These are phyloP conservation scores for Prunus campanulata DNA, from an alignment of 306 rosid genomes.

Conservation along the genomic window DNA sequence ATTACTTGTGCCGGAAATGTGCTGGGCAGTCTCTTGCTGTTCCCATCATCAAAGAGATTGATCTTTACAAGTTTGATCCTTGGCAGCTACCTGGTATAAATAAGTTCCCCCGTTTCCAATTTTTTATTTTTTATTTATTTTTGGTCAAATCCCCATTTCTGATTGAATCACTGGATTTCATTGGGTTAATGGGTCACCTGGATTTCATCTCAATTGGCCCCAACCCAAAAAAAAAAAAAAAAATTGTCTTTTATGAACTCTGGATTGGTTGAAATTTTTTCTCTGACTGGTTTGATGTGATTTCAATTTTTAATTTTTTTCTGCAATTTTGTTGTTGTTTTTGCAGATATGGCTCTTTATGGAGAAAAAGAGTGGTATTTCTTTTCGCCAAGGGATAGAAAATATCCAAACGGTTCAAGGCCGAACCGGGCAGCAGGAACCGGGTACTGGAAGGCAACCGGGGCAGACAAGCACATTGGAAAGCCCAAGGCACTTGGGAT, in stretches of 20 bases:
- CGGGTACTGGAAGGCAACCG: constrained; percentile 97
- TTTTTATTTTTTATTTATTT: no score
- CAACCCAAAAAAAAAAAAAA: no score
- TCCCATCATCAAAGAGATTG: constrained; percentile 82
- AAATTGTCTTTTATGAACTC: no score
- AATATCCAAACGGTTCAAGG: constrained; percentile 92
- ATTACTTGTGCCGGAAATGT: constrained; percentile 72
- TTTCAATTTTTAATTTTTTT: background rate
- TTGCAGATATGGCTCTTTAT: constrained; percentile 54
- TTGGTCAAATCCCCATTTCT: no score
- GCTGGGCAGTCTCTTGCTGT: constrained; percentile 60
- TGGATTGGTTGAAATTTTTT: background rate
- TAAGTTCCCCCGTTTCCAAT: background rate
- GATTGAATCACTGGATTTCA: no score
- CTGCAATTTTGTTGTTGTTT: background rate
- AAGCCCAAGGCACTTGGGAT: constrained; percentile 79
- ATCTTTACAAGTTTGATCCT: constrained; percentile 84
- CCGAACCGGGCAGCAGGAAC: constrained; percentile 89
- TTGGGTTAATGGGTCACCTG: background rate
- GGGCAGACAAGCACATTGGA: constrained; percentile 93
- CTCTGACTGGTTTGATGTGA: background rate
- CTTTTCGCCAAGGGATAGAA: constrained; percentile 87
- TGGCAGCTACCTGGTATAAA: constrained; percentile 86
- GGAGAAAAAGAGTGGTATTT: constrained; percentile 98
- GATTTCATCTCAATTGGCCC: background rate